Evolutionary conservation across 179 eudicot species (phyloP), one percentile per base, ranked within the genome.

Genomic region (Heliamphora pulchella): DNA sequence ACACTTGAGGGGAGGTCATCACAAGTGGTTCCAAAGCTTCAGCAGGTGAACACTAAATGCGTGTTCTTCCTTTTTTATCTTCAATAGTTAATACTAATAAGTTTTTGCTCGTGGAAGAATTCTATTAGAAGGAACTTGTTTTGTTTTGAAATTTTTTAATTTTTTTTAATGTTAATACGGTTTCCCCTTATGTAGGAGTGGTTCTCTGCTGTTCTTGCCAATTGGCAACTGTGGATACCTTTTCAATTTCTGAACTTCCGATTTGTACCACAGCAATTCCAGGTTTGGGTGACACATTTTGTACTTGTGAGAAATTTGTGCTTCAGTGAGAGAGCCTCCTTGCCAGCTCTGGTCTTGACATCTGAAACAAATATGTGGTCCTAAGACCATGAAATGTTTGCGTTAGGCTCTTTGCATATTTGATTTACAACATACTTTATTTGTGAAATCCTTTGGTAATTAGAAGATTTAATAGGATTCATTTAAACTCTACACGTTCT

Each of bases 151-250:
- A 81, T 3, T 66, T 31, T n/a, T 3, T 48, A 61, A 61, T 5
- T 48, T 53, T 44, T 76, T 47, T 77, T 51, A 0, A 17, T 2
- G 5, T 22, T 76, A 31, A 31, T 64, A 71, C 79, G 53, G 11
- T 51, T 58, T 53, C 50, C 62, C 41, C 73, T 46, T 44, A 80
- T 81, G 71, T 81, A 94, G 97, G 98, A 94, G 83, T 94, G 98
- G 97, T 87, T 91, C 74, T 85, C 97, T 59, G 83, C 97, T 69
- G 96, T 94, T 73, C 47, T 94, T 86, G 96, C 93, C 51, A 93
- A 94, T 75, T 94, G 98, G 98, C 89, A 94, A 80, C 79, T 94
- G 78, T 94, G 98, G 98, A 87, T 94, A 75, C 98, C 98, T n/a
- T 94, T 94, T 78, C 98, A 94, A 84, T 92, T 91, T 85, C 89